Evolutionary conservation across 2,329 filamentous ascomycete genomes (phyloP).

Genomic region (Zymoseptoria pseudotritici): DNA sequence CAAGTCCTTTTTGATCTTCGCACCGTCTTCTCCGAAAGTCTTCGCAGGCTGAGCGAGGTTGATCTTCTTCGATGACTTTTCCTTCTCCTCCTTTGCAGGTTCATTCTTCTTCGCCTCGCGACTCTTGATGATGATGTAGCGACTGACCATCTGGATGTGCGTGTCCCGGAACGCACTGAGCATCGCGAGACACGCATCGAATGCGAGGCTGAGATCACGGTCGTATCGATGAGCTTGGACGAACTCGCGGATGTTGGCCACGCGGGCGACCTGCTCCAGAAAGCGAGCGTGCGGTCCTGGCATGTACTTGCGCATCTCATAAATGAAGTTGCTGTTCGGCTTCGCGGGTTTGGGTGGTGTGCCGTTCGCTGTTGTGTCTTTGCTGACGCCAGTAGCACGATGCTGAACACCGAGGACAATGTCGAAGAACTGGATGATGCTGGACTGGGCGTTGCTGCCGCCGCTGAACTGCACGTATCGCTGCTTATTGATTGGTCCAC

Average conservation of each 20-base stretch:
- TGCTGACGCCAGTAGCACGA: slow-evolving; percentile 72
- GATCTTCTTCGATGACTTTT: slow-evolving; percentile 40
- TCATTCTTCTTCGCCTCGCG: slow-evolving; percentile 50
- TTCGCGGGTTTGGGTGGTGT: slow-evolving; percentile 39
- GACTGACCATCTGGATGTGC: slow-evolving; percentile 91
- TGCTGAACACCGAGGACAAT: slow-evolving; percentile 84
- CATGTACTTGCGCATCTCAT: slow-evolving; percentile 97
- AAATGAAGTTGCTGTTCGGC: slow-evolving; percentile 70
- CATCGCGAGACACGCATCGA: slow-evolving; percentile 81
- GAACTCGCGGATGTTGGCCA: slow-evolving; percentile 82
- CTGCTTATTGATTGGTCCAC: slow-evolving; percentile 43
- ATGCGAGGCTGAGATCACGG: slow-evolving; percentile 65
- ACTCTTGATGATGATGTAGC: slow-evolving; percentile 88
- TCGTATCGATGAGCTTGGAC: slow-evolving; percentile 59
- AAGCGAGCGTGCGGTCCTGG: slow-evolving; percentile 87
- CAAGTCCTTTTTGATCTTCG: slow-evolving; percentile 52
- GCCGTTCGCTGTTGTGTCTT: slow-evolving; percentile 31
- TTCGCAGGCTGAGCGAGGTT: slow-evolving; percentile 19
- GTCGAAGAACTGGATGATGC: slow-evolving; percentile 95
- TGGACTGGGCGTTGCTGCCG: slow-evolving; percentile 95
- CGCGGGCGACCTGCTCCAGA: slow-evolving; percentile 65
- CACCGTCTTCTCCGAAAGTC: slow-evolving; percentile 23
- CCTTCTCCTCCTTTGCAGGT: slow-evolving; percentile 20
- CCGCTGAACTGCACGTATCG: slow-evolving; percentile 80
- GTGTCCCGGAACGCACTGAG: slow-evolving; percentile 76